Percentiles rank a stretch among this genome's conserved stretches.
Evolutionary conservation across 1,139 yeast genomes (phyloP).

Genomic region (Meyerozyma sp.): DNA sequence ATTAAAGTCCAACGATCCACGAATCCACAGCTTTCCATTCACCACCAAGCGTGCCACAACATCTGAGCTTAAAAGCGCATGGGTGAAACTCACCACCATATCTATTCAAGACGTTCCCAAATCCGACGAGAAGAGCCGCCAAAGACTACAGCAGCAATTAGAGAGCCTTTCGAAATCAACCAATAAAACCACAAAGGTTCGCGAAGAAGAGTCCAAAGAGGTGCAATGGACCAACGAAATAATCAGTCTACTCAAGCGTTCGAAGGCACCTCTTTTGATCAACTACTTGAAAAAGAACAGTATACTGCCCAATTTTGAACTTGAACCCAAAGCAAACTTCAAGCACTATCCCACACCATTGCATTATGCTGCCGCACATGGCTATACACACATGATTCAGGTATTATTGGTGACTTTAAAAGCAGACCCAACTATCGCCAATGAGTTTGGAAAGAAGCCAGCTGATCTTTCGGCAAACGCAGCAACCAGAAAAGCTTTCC

Average conservation of each 20-base stretch:
- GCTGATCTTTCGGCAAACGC: constrained; percentile 39
- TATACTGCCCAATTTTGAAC: constrained; percentile 41
- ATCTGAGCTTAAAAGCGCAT: constrained; percentile 73
- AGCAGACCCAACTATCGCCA: constrained; percentile 62
- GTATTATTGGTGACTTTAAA: constrained; percentile 58
- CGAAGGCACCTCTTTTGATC: constrained; percentile 72
- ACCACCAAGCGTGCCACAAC: constrained; percentile 87
- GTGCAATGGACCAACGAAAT: constrained; percentile 51
- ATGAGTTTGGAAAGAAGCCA: constrained; percentile 57
- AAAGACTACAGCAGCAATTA: constrained; percentile 17
- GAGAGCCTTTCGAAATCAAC: constrained; percentile 14
- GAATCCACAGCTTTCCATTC: constrained; percentile 74
- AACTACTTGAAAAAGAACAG: constrained; percentile 57
- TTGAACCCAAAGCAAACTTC: constrained; percentile 53
- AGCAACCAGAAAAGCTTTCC: constrained; percentile 53
- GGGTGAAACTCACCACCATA: constrained; percentile 72
- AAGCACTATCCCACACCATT: constrained; percentile 65
- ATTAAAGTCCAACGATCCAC: constrained; percentile 42
- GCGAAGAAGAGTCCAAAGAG: constrained; percentile 15
- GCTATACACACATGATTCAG: constrained; percentile 62
- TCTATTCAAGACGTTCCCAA: constrained; percentile 53
- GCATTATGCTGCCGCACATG: constrained; percentile 72
- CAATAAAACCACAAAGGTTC: constrained; percentile 4
- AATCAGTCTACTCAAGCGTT: constrained; percentile 55
- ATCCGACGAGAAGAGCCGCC: constrained; percentile 26